Conservation (phyloP, 1,284 basidiomycete genomes). For the Uromyces viciae-fabae region DNA sequence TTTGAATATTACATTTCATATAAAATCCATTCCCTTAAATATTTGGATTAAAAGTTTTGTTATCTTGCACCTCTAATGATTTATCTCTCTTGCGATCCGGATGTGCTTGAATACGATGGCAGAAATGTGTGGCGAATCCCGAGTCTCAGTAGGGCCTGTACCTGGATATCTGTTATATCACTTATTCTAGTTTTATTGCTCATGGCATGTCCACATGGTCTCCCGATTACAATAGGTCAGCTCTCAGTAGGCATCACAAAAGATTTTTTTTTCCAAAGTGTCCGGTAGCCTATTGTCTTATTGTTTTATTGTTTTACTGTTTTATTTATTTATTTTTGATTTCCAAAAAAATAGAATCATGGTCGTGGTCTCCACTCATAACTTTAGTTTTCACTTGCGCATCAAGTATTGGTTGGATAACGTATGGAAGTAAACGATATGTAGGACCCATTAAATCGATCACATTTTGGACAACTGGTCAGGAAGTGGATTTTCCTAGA, state of each 20-base stretch:
- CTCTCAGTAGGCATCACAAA: not conserved
- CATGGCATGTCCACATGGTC: conserved; percentile 35
- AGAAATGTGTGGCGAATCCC: conserved; percentile 37
- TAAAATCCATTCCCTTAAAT: not conserved
- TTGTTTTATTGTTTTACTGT: not conserved
- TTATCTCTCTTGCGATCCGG: conserved; percentile 39
- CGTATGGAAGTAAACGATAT: conserved; percentile 30
- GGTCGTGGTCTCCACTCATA: conserved; percentile 40
- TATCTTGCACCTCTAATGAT: conserved; percentile 29
- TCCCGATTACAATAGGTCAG: conserved; percentile 36
- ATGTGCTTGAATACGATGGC: conserved; percentile 42
- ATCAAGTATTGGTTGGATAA: conserved; percentile 27
- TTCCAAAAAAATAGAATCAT: conserved; percentile 5
- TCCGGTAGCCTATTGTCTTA: no score
- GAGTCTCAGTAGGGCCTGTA: conserved; percentile 26
- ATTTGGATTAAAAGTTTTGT: conserved; percentile 9
- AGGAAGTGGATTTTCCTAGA: conserved; percentile 30
- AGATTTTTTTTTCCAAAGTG: no score
- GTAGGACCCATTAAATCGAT: conserved; percentile 39
- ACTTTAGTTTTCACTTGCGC: not conserved
- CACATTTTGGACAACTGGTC: conserved; percentile 42
- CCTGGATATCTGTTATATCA: conserved; percentile 27
- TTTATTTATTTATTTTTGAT: not conserved
- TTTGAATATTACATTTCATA: not conserved
- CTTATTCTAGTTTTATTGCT: conserved; percentile 23